Evolutionary conservation across 2,329 filamentous ascomycete genomes (phyloP), one percentile per base, ranked within the genome.

Genomic region (Fusarium foetens): DNA sequence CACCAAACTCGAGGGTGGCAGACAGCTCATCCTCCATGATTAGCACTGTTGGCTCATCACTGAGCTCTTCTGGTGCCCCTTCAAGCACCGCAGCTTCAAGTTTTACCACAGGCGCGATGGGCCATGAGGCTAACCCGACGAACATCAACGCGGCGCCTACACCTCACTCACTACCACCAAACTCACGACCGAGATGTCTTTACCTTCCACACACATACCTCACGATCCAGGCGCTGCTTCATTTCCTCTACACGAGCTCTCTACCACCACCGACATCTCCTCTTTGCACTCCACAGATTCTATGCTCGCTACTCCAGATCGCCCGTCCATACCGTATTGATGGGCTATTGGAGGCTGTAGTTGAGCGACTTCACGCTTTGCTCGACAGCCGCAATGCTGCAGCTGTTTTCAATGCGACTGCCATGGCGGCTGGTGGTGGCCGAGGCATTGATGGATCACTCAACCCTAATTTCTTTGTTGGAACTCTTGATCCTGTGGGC

Each of bases 401-500:
- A 0, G 96, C 96, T 10, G 95, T 99, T 0, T 99, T 99, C 86
- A 99, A 99, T 74, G 96, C 96, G 1, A 96, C 95, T 0, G 96
- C 96, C 58, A 98, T 98, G 96, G 96, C 95, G 1, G 96, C 96
- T 3, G 96, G 96, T 16, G 95, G 96, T 31, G 96, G 96, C 1
- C 90, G 94, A 52, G 93, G 93, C 52, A 93, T 95, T 33, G 91
- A 92, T 58, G 93, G 87, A 41, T 86, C 84, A 3, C 81, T 90
- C 35, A 90, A 90, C 75, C 90, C 90, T 63, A 90, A 91, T 76
- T 90, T 87, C 79, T 90, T 88, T 75, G 85, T 89, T 10, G 82
- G 86, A 11, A 83, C 84, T 76, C 75, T 85, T 29, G 86, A 87
- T 39, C 81, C 80, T 3, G 78, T 86, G 17, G 77, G 74, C 27